phyloP scores from a whole-genome alignment of 2,329 filamentous ascomycete genomes.

The Sporothrix pseudoabietina region DNA sequence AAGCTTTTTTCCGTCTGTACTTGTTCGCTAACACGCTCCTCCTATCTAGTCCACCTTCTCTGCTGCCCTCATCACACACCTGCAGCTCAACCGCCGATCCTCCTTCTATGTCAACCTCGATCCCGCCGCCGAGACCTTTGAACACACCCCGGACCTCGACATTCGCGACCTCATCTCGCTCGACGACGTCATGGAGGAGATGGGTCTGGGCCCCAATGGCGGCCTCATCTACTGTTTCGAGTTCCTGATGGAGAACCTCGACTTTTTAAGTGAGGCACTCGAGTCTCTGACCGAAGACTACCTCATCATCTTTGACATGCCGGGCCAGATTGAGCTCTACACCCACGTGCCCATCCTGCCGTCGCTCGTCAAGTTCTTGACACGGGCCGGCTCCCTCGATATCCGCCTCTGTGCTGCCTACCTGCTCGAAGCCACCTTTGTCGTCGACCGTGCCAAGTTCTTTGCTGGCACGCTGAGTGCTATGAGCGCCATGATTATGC shows the following conservation, averaged over 20 bases:
- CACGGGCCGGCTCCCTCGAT: slow-evolving; percentile 76
- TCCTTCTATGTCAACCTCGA: slow-evolving; percentile 99
- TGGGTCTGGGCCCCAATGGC: slow-evolving; percentile 86
- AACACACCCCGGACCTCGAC: slow-evolving; percentile 88
- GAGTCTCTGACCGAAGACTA: slow-evolving; percentile 91
- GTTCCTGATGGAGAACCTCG: slow-evolving; percentile 90
- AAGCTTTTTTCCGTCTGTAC: no score
- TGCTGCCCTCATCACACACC: slow-evolving; percentile 87
- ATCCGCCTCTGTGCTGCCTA: slow-evolving; percentile 92
- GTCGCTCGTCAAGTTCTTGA: slow-evolving; percentile 77
- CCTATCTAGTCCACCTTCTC: slow-evolving; percentile 80
- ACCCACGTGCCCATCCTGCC: slow-evolving; percentile 94
- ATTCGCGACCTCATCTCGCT: slow-evolving; percentile 94
- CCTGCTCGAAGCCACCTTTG: slow-evolving; percentile 91
- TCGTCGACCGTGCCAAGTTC: slow-evolving; percentile 95
- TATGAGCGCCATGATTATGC: slow-evolving; percentile 99
- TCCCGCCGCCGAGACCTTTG: slow-evolving; percentile 89
- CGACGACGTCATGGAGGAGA: slow-evolving; percentile 95
- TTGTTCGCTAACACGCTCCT: not conserved
- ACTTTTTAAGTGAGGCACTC: slow-evolving; percentile 83
- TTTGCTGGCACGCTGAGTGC: slow-evolving; percentile 93
- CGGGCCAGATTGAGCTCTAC: slow-evolving; percentile 97
- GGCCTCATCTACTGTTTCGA: slow-evolving; percentile 96
- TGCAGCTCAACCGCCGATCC: slow-evolving; percentile 86
- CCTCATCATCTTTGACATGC: slow-evolving; percentile 97